phyloP scores from a whole-genome alignment of 768 basidiomycete genomes.

The Coprinopsis marcescibilis region DNA sequence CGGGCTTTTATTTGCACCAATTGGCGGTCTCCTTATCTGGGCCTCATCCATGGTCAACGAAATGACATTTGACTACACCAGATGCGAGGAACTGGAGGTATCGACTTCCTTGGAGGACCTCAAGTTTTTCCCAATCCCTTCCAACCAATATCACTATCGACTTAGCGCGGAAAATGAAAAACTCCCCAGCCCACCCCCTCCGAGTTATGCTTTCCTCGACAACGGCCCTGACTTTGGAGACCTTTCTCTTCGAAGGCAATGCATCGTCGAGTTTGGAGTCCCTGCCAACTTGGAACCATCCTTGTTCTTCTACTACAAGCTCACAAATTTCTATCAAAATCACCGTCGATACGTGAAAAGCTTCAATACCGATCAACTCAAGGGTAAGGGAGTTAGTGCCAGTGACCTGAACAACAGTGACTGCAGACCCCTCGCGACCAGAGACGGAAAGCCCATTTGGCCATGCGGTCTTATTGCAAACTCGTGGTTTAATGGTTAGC shows the following conservation, averaged over 20 bases:
- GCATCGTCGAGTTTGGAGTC: conserved; percentile 77
- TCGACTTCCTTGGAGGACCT: conserved; percentile 31
- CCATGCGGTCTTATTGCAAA: conserved; percentile 98
- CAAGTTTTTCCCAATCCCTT: conserved; percentile 50
- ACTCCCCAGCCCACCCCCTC: conserved; percentile 46
- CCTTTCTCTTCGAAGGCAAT: conserved; percentile 45
- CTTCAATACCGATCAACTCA: conserved; percentile 76
- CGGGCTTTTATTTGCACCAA: conserved; percentile 91
- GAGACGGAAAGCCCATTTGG: conserved; percentile 60
- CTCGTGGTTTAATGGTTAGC: conserved; percentile 88
- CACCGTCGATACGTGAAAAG: conserved; percentile 97
- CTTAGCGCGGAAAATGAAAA: conserved; percentile 53
- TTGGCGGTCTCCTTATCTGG: conserved; percentile 94
- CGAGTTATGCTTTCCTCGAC: conserved; percentile 73
- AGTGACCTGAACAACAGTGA: conserved; percentile 57
- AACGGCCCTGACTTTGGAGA: conserved; percentile 40
- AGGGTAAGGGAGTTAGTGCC: conserved; percentile 55
- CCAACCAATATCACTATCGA: conserved; percentile 60
- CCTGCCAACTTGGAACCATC: conserved; percentile 68
- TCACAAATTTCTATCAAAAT: conserved; percentile 97
- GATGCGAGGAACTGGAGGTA: conserved; percentile 68
- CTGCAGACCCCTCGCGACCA: conserved; percentile 81
- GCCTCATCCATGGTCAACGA: conserved; percentile 78
- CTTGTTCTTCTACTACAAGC: conserved; percentile 94
- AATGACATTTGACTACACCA: conserved; percentile 92